Percentiles rank a stretch among this genome's conserved stretches.
Evolutionary conservation across 495 filamentous ascomycete genomes (phyloP).

Genomic region (Podospora pseudocomata): DNA sequence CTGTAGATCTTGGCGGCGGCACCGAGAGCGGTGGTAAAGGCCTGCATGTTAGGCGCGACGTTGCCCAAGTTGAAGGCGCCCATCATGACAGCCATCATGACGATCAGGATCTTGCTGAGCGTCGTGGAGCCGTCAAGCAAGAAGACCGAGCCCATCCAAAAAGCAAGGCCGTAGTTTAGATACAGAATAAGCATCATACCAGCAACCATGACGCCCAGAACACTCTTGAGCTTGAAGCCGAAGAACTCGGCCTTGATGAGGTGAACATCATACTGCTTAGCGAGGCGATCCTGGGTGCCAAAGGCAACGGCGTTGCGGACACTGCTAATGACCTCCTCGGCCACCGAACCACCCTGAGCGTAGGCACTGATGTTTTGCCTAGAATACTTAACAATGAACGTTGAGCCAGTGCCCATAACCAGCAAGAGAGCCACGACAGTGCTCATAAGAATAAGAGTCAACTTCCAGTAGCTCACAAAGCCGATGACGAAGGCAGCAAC

Average conservation of each 20-base stretch:
- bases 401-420: constrained; percentile 67
- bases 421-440: constrained; percentile 70
- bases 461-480: constrained; percentile 79
- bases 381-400: constrained; percentile 74
- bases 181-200: constrained; percentile 80
- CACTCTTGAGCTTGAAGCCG: constrained; percentile 69
- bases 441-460: constrained; percentile 77
- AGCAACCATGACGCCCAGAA: constrained; percentile 72
- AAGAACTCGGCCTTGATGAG: constrained; percentile 68
- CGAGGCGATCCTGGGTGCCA: constrained; percentile 84
- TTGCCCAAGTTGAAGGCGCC: constrained; percentile 90
- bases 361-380: constrained; percentile 73
- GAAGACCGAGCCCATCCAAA: constrained; percentile 90
- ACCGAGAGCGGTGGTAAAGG: constrained; percentile 69
- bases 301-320: constrained; percentile 93
- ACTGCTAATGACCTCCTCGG: constrained; percentile 92
- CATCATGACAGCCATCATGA: constrained; percentile 85
- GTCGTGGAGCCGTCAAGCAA: constrained; percentile 62
- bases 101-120: constrained; percentile 61
- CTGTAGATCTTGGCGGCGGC: constrained; percentile 87
- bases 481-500: constrained; percentile 85
- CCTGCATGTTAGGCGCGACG: constrained; percentile 78
- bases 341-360: constrained; percentile 79
- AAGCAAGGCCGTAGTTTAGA: constrained; percentile 84
- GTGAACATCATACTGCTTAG: constrained; percentile 75